These are phyloP conservation scores for Neurospora discreta DNA, from an alignment of 495 filamentous ascomycete genomes.

Conservation along the genomic window DNA sequence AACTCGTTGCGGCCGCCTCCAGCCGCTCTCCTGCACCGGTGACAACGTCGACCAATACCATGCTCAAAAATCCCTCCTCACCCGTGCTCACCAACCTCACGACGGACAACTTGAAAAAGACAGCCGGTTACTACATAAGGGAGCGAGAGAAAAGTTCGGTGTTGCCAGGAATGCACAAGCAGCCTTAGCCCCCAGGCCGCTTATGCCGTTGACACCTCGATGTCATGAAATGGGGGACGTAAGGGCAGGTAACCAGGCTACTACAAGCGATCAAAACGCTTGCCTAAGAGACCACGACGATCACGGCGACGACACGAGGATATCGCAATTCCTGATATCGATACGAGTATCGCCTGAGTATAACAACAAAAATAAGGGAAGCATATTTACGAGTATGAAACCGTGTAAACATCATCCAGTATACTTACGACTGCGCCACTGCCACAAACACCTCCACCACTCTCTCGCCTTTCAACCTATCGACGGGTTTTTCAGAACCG, in stretches of 20 bases:
- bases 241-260: neutral
- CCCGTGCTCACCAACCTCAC: slow-evolving; percentile 52
- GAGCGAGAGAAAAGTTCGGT: slow-evolving; percentile 58
- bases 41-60: neutral
- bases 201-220: neutral
- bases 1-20: neutral
- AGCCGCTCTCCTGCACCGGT: neutral
- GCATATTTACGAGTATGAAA: neutral
- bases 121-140: slow-evolving; percentile 62
- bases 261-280: neutral
- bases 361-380: neutral
- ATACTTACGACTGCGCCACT: no score
- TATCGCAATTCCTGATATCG: neutral
- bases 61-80: slow-evolving; percentile 51
- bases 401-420: neutral
- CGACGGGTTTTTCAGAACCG: neutral
- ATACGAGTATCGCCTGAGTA: neutral
- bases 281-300: neutral
- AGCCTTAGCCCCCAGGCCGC: neutral
- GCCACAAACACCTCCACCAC: no score
- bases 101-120: slow-evolving; percentile 54
- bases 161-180: slow-evolving; percentile 1
- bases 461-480: neutral
- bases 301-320: neutral
- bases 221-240: neutral